Percentiles rank a stretch among this genome's conserved stretches.
Conservation (phyloP, 2,329 filamentous ascomycete genomes). For the Pyricularia pennisetigena region DNA sequence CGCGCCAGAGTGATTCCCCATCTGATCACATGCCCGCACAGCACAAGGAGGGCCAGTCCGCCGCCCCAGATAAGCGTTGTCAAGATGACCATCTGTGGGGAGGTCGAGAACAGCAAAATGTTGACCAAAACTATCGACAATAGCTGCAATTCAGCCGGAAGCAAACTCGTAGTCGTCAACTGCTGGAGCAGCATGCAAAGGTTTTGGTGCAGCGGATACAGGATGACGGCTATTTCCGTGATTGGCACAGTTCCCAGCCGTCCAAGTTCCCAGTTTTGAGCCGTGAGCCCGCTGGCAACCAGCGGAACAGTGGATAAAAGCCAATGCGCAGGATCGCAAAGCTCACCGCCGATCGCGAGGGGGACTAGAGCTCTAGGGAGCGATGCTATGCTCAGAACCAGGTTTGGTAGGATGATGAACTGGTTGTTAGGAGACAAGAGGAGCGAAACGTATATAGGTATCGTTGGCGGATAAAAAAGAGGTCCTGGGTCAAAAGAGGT, state of each 20-base stretch:
- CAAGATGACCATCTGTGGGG: conserved; percentile 76
- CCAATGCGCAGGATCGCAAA: conserved; percentile 69
- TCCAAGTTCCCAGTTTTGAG: conserved; percentile 2
- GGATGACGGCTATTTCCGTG: conserved; percentile 18
- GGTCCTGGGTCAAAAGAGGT: conserved; percentile 83
- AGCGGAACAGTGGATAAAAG: conserved; percentile 62
- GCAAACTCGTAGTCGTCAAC: conserved; percentile 79
- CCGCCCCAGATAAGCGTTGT: conserved; percentile 79
- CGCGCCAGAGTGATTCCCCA: conserved; percentile 82
- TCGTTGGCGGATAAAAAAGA: conserved; percentile 70
- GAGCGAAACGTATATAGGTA: conserved; percentile 69
- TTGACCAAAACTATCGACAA: conserved; percentile 77
- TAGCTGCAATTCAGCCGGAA: conserved; percentile 80
- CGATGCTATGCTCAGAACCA: conserved; percentile 71
- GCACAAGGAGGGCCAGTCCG: conserved; percentile 65
- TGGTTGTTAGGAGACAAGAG: conserved; percentile 56
- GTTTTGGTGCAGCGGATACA: conserved; percentile 79
- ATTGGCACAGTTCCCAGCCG: conserved; percentile 8
- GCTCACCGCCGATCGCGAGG: conserved; percentile 41
- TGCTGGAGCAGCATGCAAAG: conserved; percentile 65
- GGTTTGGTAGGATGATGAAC: conserved; percentile 61
- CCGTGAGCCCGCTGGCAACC: conserved; percentile 20
- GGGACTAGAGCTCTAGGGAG: conserved; percentile 67
- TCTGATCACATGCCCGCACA: conserved; percentile 63
- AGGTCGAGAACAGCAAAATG: conserved; percentile 64